Percentiles rank a stretch among this genome's conserved stretches.
These are phyloP conservation scores for Pisolithus tinctorius DNA, from an alignment of 768 basidiomycete genomes.

Conservation along the genomic window DNA sequence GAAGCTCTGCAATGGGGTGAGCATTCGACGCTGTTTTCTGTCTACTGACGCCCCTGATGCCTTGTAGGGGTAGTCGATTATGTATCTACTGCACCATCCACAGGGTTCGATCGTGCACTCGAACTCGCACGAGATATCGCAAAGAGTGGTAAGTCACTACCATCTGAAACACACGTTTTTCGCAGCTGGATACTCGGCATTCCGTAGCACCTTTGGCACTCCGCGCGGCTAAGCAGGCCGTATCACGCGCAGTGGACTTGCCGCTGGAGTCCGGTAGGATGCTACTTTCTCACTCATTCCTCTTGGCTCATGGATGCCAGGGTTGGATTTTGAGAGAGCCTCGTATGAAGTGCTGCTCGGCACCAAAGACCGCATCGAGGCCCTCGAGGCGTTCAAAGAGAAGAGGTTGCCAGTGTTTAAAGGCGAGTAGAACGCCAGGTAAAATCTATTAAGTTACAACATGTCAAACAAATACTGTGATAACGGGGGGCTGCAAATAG, in stretches of 20 bases:
- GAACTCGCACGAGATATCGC: constrained; percentile 61
- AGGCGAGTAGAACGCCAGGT: constrained; percentile 50
- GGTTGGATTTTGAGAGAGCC: constrained; percentile 88
- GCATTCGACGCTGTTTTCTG: neutral
- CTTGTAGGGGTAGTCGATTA: constrained; percentile 76
- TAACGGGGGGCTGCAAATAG: no score
- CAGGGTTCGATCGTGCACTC: constrained; percentile 66
- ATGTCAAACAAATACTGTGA: neutral
- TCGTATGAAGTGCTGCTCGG: constrained; percentile 79
- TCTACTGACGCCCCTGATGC: constrained; percentile 1
- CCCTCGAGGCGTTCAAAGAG: constrained; percentile 79
- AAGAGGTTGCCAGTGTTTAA: constrained; percentile 74
- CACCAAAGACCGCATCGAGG: constrained; percentile 74
- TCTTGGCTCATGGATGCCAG: constrained; percentile 27
- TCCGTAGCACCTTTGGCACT: constrained; percentile 74
- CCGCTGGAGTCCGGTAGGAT: constrained; percentile 64
- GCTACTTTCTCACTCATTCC: neutral
- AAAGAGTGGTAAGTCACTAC: constrained; percentile 46
- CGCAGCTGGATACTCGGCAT: neutral
- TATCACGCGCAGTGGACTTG: constrained; percentile 74
- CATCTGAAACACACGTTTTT: neutral
- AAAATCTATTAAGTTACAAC: neutral
- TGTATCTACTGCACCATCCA: constrained; percentile 51
- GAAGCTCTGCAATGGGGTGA: constrained; percentile 72
- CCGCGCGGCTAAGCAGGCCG: constrained; percentile 81